Evolutionary conservation across 805 yeast genomes (phyloP).

Genomic region (Wickerhamomyces ciferrii): DNA sequence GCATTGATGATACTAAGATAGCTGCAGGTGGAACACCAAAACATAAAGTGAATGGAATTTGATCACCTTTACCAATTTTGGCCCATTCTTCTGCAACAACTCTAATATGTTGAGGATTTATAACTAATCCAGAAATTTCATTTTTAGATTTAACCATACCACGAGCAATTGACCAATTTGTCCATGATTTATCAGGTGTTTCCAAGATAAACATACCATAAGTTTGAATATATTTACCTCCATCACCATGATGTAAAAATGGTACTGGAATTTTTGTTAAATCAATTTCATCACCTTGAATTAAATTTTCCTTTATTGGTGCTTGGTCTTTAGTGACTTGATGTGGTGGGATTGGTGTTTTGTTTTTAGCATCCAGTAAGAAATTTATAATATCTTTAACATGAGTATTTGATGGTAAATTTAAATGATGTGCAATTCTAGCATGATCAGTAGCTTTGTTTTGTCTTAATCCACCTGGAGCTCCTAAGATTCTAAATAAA

Average conservation of each 20-base stretch:
- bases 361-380: constrained; percentile 14
- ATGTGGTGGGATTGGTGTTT: constrained; percentile 13
- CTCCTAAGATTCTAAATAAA: constrained; percentile 19
- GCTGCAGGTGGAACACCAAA: constrained; percentile 28
- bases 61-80: constrained; percentile 17
- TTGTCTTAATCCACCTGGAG: constrained; percentile 18
- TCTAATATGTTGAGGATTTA: constrained; percentile 22
- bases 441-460: constrained; percentile 17
- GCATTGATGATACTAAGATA: constrained; percentile 12
- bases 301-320: constrained; percentile 15
- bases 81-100: constrained; percentile 21
- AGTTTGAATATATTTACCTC: constrained; percentile 24
- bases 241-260: constrained; percentile 18
- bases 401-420: constrained; percentile 16
- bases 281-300: constrained; percentile 17
- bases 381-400: constrained; percentile 19
- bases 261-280: constrained; percentile 19
- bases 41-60: constrained; percentile 20
- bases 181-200: constrained; percentile 23
- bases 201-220: constrained; percentile 23
- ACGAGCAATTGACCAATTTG: constrained; percentile 26
- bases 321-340: constrained; percentile 11
- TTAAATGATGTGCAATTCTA: constrained; percentile 22
- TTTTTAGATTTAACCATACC: constrained; percentile 20
- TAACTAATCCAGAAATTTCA: constrained; percentile 22